Evolutionary conservation across 768 basidiomycete genomes (phyloP), one percentile per base, ranked within the genome.

Genomic region (Nidularia sp.): DNA sequence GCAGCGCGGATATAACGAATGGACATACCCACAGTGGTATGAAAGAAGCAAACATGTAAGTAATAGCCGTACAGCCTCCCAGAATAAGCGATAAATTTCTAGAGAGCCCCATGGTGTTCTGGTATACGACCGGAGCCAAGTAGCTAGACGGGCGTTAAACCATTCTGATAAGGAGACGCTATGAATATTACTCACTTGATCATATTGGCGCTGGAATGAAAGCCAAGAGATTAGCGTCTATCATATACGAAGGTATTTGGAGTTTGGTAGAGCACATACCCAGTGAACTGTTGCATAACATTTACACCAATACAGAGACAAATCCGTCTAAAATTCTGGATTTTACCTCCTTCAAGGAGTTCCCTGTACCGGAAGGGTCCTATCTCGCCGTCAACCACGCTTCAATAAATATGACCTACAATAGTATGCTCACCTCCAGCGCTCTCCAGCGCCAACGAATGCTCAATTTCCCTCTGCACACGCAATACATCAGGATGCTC

Each of bases 211-310:
- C 69, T 70, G 15, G 2, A 48, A 8, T 5, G 32, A 51, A 33
- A 9, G 8, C 32, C 12, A n/a, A 39, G 36, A 7, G 8, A 39
- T 7, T 39, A 39, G n/a, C n/a, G n/a, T n/a, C n/a, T n/a, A n/a
- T n/a, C n/a, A 39, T 39, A 39, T 7, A 7, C 36, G 36, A 39
- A 39, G 8, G 7, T 7, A 39, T 39, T 39, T 7, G 36, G 7
- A n/a, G 36, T 39, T n/a, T 39, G 7, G 36, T 39, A n/a, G n/a
- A n/a, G n/a, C n/a, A 57, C 64, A 10, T 52, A 69, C 69, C 72
- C 71, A n/a, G 70, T 74, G 35, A 74, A 71, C 55, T 74, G 72
- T 48, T 74, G 71, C 71, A 73, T 73, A 25, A 73, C 62, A 47
- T 73, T 72, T 13, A 73, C 50, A 1, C 66, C 70, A n/a, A 72